phyloP scores from a whole-genome alignment of 495 filamentous ascomycete genomes.

The Penicillium alfredii region DNA sequence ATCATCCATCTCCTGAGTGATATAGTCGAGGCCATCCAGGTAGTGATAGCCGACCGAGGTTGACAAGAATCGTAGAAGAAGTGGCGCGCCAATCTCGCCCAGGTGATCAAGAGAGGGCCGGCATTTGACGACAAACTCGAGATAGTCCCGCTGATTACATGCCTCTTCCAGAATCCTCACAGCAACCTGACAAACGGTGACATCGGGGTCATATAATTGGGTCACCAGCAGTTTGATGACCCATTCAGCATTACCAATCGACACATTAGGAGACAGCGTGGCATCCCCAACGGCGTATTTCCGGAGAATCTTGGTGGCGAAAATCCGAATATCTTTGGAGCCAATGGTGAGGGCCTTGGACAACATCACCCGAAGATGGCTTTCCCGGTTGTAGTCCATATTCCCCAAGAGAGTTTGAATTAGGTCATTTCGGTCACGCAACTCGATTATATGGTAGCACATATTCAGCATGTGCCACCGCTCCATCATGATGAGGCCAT shows the following conservation, averaged over 20 bases:
- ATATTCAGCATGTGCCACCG: slow-evolving; percentile 97
- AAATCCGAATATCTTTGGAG: slow-evolving; percentile 84
- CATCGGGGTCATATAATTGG: slow-evolving; percentile 93
- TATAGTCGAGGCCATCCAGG: slow-evolving; percentile 93
- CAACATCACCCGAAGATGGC: slow-evolving; percentile 84
- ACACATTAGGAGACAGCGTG: slow-evolving; percentile 23
- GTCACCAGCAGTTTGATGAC: slow-evolving; percentile 94
- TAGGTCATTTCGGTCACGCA: slow-evolving; percentile 82
- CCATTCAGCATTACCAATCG: slow-evolving; percentile 67
- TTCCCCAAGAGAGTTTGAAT: slow-evolving; percentile 79
- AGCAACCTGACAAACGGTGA: slow-evolving; percentile 91
- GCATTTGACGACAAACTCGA: slow-evolving; percentile 95
- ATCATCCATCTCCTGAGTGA: slow-evolving; percentile 98
- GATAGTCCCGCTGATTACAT: slow-evolving; percentile 79
- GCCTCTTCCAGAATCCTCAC: slow-evolving; percentile 97
- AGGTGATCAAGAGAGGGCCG: slow-evolving; percentile 93
- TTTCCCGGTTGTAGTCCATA: slow-evolving; percentile 84
- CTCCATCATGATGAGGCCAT: slow-evolving; percentile 85
- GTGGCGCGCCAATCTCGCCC: slow-evolving; percentile 91
- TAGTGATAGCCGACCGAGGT: slow-evolving; percentile 97
- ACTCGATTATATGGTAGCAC: slow-evolving; percentile 96
- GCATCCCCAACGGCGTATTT: slow-evolving; percentile 62
- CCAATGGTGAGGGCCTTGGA: slow-evolving; percentile 90
- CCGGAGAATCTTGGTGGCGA: slow-evolving; percentile 73
- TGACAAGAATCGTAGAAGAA: slow-evolving; percentile 87